A percentile compares a stretch with the other conserved stretches of the same genome.
Conservation (phyloP, 345 rosid species). For the sweet orange (Citrus sinensis) region DNA sequence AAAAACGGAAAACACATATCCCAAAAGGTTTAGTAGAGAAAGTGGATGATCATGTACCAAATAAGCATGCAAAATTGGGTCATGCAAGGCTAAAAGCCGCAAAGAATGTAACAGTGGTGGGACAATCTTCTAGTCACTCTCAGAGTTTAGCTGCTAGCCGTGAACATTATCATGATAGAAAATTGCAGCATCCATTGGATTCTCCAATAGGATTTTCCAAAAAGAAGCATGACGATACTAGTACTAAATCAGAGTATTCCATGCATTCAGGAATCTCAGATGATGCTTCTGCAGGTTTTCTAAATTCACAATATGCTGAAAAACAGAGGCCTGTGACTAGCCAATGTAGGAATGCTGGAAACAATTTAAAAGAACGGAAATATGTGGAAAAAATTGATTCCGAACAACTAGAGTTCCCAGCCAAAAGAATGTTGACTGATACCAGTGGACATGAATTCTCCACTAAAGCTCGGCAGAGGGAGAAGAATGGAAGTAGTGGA, state of each 20-base stretch:
- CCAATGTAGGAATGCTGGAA: slow-evolving; percentile 15
- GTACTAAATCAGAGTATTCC: slow-evolving; percentile 15
- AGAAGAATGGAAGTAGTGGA: slow-evolving; percentile 25
- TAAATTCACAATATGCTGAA: slow-evolving; percentile 15
- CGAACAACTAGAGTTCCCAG: slow-evolving; percentile 12
- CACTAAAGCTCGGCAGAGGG: slow-evolving; percentile 13
- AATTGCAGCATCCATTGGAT: slow-evolving; percentile 14
- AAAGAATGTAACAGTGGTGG: slow-evolving; percentile 6
- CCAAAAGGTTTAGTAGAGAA: slow-evolving; percentile 19
- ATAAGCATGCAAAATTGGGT: slow-evolving; percentile 28
- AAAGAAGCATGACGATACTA: slow-evolving; percentile 15
- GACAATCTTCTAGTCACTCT: slow-evolving; percentile 16
- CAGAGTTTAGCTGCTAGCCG: slow-evolving; percentile 13
- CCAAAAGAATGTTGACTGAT: slow-evolving; percentile 5
- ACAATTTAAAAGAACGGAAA: slow-evolving; percentile 14
- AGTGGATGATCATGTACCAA: slow-evolving; percentile 11
- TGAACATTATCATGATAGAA: slow-evolving; percentile 15
- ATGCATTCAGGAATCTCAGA: slow-evolving; percentile 18
- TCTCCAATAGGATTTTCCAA: slow-evolving; percentile 21
- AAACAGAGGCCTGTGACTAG: slow-evolving; percentile 14
- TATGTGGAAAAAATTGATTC: slow-evolving; percentile 13
- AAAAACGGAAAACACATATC: slow-evolving; percentile 24
- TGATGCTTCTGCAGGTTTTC: slow-evolving; percentile 16
- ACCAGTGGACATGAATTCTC: slow-evolving; percentile 11
- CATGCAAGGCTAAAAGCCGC: slow-evolving; percentile 19